Conservation (phyloP, 257 asterid genomes). For the Rhazya stricta region DNA sequence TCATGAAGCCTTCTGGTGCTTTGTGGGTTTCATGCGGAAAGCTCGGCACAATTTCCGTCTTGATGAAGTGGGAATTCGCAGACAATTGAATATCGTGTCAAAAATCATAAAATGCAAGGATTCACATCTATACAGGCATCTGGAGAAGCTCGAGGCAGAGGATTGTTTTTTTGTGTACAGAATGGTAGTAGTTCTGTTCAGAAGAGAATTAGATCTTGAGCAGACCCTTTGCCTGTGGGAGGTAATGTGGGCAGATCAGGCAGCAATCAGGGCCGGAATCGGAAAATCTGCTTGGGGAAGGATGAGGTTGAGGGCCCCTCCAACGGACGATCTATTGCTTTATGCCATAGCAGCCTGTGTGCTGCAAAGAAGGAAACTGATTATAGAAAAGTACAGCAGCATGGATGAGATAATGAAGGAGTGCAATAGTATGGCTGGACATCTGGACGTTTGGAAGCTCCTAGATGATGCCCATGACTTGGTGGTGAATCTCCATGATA, state of each 20-base stretch:
- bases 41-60: constrained; percentile 92
- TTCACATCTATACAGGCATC: constrained; percentile 64
- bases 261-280: constrained; percentile 76
- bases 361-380: constrained; percentile 68
- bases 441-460: constrained; percentile 79
- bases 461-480: constrained; percentile 81
- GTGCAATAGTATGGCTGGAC: constrained; percentile 85
- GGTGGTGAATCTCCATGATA: constrained; percentile 73
- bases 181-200: constrained; percentile 86
- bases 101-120: constrained; percentile 77
- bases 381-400: constrained; percentile 73
- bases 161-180: constrained; percentile 91
- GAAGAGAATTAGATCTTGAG: constrained; percentile 74
- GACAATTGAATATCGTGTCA: constrained; percentile 65
- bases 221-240: constrained; percentile 93
- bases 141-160: constrained; percentile 89
- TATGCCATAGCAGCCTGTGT: constrained; percentile 88
- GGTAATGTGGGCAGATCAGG: constrained; percentile 98
- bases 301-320: constrained; percentile 69
- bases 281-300: constrained; percentile 63
- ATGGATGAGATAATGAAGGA: constrained; percentile 89
- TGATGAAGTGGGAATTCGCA: constrained; percentile 79
- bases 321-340: constrained; percentile 72
- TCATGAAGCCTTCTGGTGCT: constrained; percentile 79
- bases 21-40: constrained; percentile 84